These are phyloP conservation scores for Sporothrix schenckii DNA, from an alignment of 2,329 filamentous ascomycete genomes.

Conservation along the genomic window DNA sequence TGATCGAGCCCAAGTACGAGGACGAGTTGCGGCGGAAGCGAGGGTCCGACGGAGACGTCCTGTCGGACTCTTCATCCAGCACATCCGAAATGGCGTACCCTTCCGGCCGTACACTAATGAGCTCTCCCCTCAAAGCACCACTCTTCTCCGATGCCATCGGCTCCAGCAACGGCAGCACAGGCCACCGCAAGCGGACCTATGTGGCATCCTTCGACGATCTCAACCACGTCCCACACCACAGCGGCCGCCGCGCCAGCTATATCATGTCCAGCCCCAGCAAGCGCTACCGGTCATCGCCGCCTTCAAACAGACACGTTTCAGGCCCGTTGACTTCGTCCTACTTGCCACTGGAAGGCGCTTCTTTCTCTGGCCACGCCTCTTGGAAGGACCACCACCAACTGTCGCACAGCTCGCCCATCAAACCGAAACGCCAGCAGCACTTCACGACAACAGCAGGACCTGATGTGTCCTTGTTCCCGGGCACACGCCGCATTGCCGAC, in stretches of 20 bases:
- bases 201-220: slow-evolving; percentile 59
- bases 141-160: slow-evolving; percentile 83
- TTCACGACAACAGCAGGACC: slow-evolving; percentile 73
- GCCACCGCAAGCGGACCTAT: slow-evolving; percentile 67
- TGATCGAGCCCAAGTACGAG: slow-evolving; percentile 81
- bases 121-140: slow-evolving; percentile 79
- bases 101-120: slow-evolving; percentile 66
- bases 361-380: slow-evolving; percentile 53
- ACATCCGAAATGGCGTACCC: slow-evolving; percentile 76
- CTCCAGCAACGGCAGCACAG: slow-evolving; percentile 68
- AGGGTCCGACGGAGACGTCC: slow-evolving; percentile 69
- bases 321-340: slow-evolving; percentile 64
- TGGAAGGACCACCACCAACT: slow-evolving; percentile 83
- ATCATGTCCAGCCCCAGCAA: slow-evolving; percentile 62
- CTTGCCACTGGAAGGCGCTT: slow-evolving; percentile 39
- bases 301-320: slow-evolving; percentile 68
- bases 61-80: slow-evolving; percentile 85
- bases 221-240: slow-evolving; percentile 25
- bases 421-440: slow-evolving; percentile 72
- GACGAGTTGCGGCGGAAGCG: slow-evolving; percentile 76
- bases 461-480: slow-evolving; percentile 77
- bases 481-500: slow-evolving; percentile 68
- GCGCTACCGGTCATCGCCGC: slow-evolving; percentile 66
- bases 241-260: slow-evolving; percentile 37
- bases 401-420: slow-evolving; percentile 83